A percentile compares a stretch with the other conserved stretches of the same genome.
Conservation (phyloP, 352 stramenopile species). For the Globisporangium nodosum region DNA sequence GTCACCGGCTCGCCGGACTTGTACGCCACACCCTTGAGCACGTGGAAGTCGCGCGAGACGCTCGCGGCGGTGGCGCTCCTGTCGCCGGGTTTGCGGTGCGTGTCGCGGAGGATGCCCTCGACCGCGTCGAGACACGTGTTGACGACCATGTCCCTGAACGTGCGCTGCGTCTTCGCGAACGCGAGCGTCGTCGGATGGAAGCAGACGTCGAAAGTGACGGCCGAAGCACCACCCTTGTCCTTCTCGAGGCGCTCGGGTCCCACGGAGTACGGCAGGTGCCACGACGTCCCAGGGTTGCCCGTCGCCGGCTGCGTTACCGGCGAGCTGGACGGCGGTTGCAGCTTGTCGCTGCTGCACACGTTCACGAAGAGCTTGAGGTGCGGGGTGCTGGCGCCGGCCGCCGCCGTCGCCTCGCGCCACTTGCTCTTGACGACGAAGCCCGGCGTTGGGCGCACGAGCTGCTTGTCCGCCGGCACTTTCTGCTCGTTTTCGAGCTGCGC, state of each 20-base stretch:
- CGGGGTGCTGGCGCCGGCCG: not conserved
- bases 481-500: constrained; percentile 86
- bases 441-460: constrained; percentile 73
- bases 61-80: constrained; percentile 5
- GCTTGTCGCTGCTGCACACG: constrained; percentile 82
- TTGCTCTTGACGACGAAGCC: constrained; percentile 92
- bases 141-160: constrained; percentile 86
- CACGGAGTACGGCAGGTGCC: constrained; percentile 89
- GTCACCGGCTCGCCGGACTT: constrained; percentile 76
- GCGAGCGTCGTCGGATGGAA: constrained; percentile 87
- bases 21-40: constrained; percentile 85
- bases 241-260: constrained; percentile 86
- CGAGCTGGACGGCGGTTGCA: constrained; percentile 71
- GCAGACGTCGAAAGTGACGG: constrained; percentile 89
- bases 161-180: constrained; percentile 39
- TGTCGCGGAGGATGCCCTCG: constrained; percentile 50
- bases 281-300: constrained; percentile 48
- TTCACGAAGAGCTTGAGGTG: constrained; percentile 92
- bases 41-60: constrained; percentile 54
- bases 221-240: constrained; percentile 71
- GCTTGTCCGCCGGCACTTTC: constrained; percentile 82
- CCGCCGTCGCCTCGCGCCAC: constrained; percentile 17
- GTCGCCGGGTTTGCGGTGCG: constrained; percentile 13
- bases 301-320: constrained; percentile 15
- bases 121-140: constrained; percentile 84